Evolutionary conservation across 768 basidiomycete genomes (phyloP), one percentile per base, ranked within the genome.

Genomic region (Porpolomopsis calyptriformis): DNA sequence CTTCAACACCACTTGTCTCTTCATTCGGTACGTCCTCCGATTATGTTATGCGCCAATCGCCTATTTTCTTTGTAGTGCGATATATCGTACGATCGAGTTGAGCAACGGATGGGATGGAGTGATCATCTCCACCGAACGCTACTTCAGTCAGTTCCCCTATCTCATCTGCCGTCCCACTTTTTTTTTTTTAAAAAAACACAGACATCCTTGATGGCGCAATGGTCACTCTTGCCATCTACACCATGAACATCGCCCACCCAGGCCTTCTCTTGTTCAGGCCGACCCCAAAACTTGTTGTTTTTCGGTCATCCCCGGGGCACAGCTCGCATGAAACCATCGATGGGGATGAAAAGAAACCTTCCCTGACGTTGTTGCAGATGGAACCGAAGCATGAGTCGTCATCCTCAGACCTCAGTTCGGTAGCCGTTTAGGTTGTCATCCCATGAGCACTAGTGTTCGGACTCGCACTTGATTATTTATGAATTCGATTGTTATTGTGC

Each of bases 51-150:
- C 6, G 4, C 44, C 34, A 12, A 40, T 31, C 14, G 14, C 8
- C 41, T 9, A n/a, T 16, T 5, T 38, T 9, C 42, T 18, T 23
- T 14, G 24, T 46, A 77, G 73, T 25, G 64, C 71, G 18, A 55
- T 78, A 2, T 78, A 78, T 53, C 71, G 76, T 44, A 71, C 67
- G 3, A 64, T 74, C 47, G 75, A 77, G 57, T 63, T 78, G 1
- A 51, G 62, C 8, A 68, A 72, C 46, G 73, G 76, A 0, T 78
- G 75, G 74, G 56, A 53, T 20, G 76, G 77, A 7, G 57, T 62
- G 14, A 64, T 79, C 43, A 76, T 76, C 44, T 54, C 57, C 1
- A 75, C 71, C 1, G 57, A 80, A 52, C 43, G 70, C 4, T 69
- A 67, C 49, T 74, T 76, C 62, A 68, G 70, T 60, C 33, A 25